Percentiles rank a stretch among this genome's conserved stretches.
Conservation (phyloP, 2,329 filamentous ascomycete genomes). For the Phaeosphaeria sp. region DNA sequence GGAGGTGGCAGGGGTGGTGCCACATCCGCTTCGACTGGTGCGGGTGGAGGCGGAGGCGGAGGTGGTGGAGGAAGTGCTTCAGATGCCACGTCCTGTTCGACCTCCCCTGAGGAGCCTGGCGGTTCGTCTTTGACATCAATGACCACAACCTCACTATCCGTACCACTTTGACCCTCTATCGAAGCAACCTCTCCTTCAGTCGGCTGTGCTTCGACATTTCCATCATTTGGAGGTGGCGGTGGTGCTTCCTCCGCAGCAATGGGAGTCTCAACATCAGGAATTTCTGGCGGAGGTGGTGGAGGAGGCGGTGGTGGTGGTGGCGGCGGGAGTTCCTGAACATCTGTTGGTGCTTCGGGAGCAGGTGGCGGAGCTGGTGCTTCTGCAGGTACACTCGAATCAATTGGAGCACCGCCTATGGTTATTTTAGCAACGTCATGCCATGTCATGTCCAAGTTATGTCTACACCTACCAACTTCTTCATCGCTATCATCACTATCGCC, state of each 20-base stretch:
- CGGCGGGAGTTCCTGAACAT: slow-evolving; percentile 1
- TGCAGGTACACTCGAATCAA: slow-evolving; percentile 14
- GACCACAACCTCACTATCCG: slow-evolving; percentile 18
- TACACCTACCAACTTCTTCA: slow-evolving; percentile 25
- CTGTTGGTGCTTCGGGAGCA: slow-evolving; percentile 15
- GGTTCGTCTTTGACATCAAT: slow-evolving; percentile 37
- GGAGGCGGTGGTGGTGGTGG: slow-evolving; percentile 5
- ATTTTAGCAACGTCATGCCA: slow-evolving; percentile 24
- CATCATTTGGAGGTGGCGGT: slow-evolving; percentile 8
- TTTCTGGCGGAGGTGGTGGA: slow-evolving; percentile 7
- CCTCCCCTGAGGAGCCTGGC: background rate
- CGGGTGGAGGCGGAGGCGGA: slow-evolving; percentile 17
- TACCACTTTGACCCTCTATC: slow-evolving; percentile 12
- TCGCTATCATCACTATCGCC: slow-evolving; percentile 22
- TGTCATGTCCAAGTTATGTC: slow-evolving; percentile 1
- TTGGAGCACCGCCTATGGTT: slow-evolving; percentile 29
- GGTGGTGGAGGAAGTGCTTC: slow-evolving; percentile 14
- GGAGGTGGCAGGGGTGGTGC: slow-evolving; percentile 19
- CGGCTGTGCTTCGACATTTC: slow-evolving; percentile 6
- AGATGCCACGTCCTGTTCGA: slow-evolving; percentile 8
- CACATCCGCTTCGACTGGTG: slow-evolving; percentile 6
- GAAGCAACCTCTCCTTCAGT: slow-evolving; percentile 8
- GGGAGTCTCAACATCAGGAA: slow-evolving; percentile 6
- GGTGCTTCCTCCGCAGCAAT: slow-evolving; percentile 6
- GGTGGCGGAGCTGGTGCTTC: slow-evolving; percentile 24